phyloP scores from a whole-genome alignment of 495 filamentous ascomycete genomes.

The Hypomontagnella submonticulosa region DNA sequence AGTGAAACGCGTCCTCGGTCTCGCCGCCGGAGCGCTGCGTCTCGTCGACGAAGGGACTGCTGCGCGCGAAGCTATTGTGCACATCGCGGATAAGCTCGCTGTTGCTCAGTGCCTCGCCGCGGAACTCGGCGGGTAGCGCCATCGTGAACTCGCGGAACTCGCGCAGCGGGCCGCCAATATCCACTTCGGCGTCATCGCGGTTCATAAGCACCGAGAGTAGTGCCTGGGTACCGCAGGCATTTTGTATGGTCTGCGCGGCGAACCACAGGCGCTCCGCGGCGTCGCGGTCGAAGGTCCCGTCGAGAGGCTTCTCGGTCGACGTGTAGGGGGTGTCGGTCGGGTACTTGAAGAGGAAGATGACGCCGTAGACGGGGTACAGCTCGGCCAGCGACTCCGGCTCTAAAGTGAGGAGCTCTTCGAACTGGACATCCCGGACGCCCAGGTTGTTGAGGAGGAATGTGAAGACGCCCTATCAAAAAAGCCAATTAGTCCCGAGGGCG shows the following conservation, averaged over 20 bases:
- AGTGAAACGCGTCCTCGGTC: constrained; percentile 92
- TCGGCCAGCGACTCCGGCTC: constrained; percentile 83
- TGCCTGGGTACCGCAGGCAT: constrained; percentile 97
- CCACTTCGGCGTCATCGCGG: constrained; percentile 65
- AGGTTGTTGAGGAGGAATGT: constrained; percentile 93
- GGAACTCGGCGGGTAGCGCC: constrained; percentile 82
- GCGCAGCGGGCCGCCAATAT: constrained; percentile 68
- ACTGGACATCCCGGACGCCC: constrained; percentile 92
- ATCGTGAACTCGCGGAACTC: constrained; percentile 94
- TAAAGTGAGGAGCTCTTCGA: constrained; percentile 93
- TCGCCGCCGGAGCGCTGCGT: constrained; percentile 70
- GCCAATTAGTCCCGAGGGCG: constrained; percentile 5
- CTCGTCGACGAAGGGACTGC: constrained; percentile 92
- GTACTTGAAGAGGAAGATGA: constrained; percentile 99
- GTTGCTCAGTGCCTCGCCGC: constrained; percentile 70
- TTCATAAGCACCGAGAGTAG: constrained; percentile 94
- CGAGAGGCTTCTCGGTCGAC: constrained; percentile 68
- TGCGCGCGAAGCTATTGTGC: constrained; percentile 92
- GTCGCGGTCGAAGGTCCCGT: constrained; percentile 81
- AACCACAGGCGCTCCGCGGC: constrained; percentile 88
- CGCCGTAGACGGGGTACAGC: constrained; percentile 88
- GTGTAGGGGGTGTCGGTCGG: constrained; percentile 76
- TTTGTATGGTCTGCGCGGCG: constrained; percentile 97
- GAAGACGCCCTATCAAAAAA: constrained; percentile 82
- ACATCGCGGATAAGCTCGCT: constrained; percentile 86